A percentile compares a stretch with the other conserved stretches of the same genome.
phyloP scores from a whole-genome alignment of 192 early-diverging fungal species.

The Cetraspora pellucida region DNA sequence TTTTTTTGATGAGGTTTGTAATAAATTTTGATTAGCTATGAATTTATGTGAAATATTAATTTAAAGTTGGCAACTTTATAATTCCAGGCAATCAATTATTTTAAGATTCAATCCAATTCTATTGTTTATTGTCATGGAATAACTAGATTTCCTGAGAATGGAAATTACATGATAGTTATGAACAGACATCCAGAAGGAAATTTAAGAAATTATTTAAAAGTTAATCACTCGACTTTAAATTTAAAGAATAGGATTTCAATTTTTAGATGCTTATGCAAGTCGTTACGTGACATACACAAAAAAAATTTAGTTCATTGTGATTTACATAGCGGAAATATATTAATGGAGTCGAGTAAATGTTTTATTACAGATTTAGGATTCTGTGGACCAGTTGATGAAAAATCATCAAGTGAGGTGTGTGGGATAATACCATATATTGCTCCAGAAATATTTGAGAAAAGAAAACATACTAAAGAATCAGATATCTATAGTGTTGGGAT shows the following conservation, averaged over 20 bases:
- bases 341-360: background rate
- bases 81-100: background rate
- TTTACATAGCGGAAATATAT: constrained; percentile 5
- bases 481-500: constrained; percentile 48
- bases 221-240: constrained; percentile 34
- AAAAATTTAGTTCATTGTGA: background rate
- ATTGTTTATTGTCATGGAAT: background rate
- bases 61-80: background rate
- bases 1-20: constrained; percentile 12
- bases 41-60: background rate
- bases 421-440: constrained; percentile 47
- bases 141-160: background rate
- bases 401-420: constrained; percentile 28
- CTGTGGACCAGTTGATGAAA: constrained; percentile 40
- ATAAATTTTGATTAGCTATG: background rate
- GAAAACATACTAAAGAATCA: constrained; percentile 40
- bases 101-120: background rate
- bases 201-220: constrained; percentile 39
- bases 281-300: background rate
- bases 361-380: constrained; percentile 41
- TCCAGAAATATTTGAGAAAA: constrained; percentile 38
- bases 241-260: constrained; percentile 31
- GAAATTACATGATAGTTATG: constrained; percentile 38
- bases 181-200: constrained; percentile 41
- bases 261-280: background rate